Evolutionary conservation across 2,329 filamentous ascomycete species (phyloP).

Genomic region (Botrytis paeoniae): DNA sequence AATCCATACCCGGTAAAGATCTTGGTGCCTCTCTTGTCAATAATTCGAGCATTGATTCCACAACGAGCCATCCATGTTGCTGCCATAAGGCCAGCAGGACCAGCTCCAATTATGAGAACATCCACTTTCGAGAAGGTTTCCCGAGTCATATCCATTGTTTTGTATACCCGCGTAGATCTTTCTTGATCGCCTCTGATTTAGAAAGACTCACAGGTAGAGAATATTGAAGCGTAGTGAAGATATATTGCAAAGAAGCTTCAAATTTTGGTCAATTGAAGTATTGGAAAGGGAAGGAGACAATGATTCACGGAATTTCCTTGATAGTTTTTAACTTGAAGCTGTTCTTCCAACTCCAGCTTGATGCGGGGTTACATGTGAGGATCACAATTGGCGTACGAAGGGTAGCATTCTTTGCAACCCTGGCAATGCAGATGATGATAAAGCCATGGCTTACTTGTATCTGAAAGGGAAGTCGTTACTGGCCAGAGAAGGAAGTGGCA

Average conservation of each 20-base stretch:
- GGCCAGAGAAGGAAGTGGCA: background rate
- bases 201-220: background rate
- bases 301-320: background rate
- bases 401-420: background rate
- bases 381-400: background rate
- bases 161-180: background rate
- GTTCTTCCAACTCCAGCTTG: background rate
- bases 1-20: conserved; percentile 29
- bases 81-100: conserved; percentile 48
- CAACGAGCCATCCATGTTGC: conserved; percentile 49
- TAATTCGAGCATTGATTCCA: conserved; percentile 47
- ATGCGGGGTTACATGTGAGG: background rate
- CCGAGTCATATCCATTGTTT: background rate
- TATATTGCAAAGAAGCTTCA: background rate
- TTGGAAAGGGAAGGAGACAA: background rate
- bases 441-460: background rate
- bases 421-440: background rate
- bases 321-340: background rate
- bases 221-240: background rate
- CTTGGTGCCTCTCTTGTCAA: conserved; percentile 44
- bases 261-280: background rate
- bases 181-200: background rate
- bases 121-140: conserved; percentile 37
- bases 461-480: background rate
- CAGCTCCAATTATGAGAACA: conserved; percentile 50